These are phyloP conservation scores for Tetradesmus obliquus DNA, from an alignment of 139 green algal genomes.

Conservation along the genomic window DNA sequence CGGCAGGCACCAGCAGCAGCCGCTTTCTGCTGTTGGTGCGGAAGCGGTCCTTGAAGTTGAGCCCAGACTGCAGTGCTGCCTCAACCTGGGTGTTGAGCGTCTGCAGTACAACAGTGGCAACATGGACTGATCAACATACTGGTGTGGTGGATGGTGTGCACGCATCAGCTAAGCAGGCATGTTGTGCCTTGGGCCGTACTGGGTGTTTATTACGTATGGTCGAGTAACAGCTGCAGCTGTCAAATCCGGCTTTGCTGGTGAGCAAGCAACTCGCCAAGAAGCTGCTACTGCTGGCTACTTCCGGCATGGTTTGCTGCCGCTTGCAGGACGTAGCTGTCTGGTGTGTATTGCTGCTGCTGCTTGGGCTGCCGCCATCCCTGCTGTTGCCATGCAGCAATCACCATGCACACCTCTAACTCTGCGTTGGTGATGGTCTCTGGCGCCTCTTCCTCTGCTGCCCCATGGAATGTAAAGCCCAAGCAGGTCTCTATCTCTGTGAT, in stretches of 20 bases:
- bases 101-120: not conserved
- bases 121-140: not conserved
- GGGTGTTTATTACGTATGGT: too few relatives aligned
- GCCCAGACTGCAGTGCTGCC: conserved; percentile 36
- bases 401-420: conserved; percentile 33
- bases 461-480: conserved; percentile 45
- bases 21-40: conserved; percentile 33
- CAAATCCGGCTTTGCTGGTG: too few relatives aligned
- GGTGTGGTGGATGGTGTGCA: not conserved
- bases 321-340: not conserved
- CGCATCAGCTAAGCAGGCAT: not conserved
- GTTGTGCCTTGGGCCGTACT: too few relatives aligned
- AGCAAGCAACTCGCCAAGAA: not conserved
- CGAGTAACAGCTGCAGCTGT: too few relatives aligned
- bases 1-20: not conserved
- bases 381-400: not conserved
- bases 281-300: not conserved
- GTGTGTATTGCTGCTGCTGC: not conserved
- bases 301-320: not conserved
- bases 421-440: conserved; percentile 33
- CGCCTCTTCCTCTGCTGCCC: not conserved
- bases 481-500: conserved; percentile 50
- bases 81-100: conserved; percentile 42
- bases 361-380: not conserved
- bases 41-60: conserved; percentile 47